phyloP scores from a whole-genome alignment of 768 basidiomycete species.

The Naganishia friedmannii region DNA sequence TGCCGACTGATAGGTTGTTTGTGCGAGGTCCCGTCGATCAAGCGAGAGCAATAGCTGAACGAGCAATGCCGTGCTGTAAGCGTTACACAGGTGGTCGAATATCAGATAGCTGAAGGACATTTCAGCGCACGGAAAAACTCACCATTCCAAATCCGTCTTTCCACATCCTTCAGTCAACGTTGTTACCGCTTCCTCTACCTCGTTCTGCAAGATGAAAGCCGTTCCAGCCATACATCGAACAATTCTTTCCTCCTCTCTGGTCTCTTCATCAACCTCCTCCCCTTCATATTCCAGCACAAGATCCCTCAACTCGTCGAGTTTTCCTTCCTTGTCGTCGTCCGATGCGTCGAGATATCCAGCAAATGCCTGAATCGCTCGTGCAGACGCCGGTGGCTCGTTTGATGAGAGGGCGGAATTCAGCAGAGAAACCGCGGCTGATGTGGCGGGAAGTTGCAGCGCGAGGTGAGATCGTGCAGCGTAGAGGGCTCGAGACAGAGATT shows the following conservation, averaged over 20 bases:
- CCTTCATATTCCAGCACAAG: conserved; percentile 80
- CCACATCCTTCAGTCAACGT: conserved; percentile 68
- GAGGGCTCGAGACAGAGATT: conserved; percentile 42
- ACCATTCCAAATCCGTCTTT: conserved; percentile 83
- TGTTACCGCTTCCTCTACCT: conserved; percentile 88
- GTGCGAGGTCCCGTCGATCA: conserved; percentile 78
- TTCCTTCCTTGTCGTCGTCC: conserved; percentile 54
- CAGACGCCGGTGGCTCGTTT: conserved; percentile 34
- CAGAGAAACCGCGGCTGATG: conserved; percentile 32
- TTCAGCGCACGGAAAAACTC: conserved; percentile 48
- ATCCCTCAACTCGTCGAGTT: conserved; percentile 78
- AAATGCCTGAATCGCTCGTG: conserved; percentile 63
- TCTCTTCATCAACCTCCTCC: conserved; percentile 62
- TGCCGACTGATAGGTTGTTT: conserved; percentile 76
- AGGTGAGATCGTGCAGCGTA: conserved; percentile 51
- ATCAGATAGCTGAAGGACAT: not conserved
- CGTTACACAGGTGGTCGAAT: conserved; percentile 10
- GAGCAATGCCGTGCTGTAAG: conserved; percentile 68
- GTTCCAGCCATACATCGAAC: conserved; percentile 81
- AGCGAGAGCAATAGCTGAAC: conserved; percentile 89
- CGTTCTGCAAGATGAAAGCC: conserved; percentile 76
- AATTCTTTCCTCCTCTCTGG: conserved; percentile 64
- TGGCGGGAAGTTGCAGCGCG: conserved; percentile 39
- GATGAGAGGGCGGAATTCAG: conserved; percentile 35
- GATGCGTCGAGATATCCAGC: conserved; percentile 62